These are phyloP conservation scores for Candida bentonensis DNA, from an alignment of 805 yeast genomes.

Conservation along the genomic window DNA sequence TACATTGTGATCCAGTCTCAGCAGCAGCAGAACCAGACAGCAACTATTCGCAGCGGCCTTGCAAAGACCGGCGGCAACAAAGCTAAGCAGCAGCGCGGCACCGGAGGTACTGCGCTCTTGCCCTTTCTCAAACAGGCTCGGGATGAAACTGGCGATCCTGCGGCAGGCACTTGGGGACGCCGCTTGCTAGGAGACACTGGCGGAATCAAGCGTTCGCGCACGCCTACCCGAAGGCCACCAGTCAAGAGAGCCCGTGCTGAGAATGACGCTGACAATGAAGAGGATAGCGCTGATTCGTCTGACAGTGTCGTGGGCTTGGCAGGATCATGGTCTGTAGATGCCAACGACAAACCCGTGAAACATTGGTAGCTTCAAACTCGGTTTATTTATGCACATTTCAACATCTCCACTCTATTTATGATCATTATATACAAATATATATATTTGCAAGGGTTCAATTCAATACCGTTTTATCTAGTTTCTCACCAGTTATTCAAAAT, in stretches of 20 bases:
- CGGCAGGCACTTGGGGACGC: constrained; percentile 88
- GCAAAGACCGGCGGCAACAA: constrained; percentile 40
- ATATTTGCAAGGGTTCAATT: no score
- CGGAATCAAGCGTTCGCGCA: neutral
- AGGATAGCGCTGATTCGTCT: neutral
- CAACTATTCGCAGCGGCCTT: constrained; percentile 38
- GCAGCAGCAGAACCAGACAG: constrained; percentile 28
- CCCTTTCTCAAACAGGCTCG: constrained; percentile 92
- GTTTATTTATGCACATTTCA: no score
- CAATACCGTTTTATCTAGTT: no score
- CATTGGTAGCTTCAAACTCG: constrained; percentile 2
- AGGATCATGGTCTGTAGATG: constrained; percentile 1
- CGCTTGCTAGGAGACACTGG: constrained; percentile 23
- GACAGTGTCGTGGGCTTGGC: neutral
- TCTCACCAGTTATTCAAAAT: no score
- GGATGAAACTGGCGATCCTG: constrained; percentile 89
- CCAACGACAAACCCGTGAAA: neutral
- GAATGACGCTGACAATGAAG: neutral
- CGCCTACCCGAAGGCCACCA: neutral
- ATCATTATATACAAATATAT: no score
- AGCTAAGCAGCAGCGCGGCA: constrained; percentile 40
- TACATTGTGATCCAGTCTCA: constrained; percentile 73
- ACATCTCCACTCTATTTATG: no score
- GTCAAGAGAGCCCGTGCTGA: neutral
- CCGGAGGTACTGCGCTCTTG: constrained; percentile 86